These are phyloP conservation scores for Penicillium carneum DNA, from an alignment of 2,329 filamentous ascomycete genomes.

Conservation along the genomic window DNA sequence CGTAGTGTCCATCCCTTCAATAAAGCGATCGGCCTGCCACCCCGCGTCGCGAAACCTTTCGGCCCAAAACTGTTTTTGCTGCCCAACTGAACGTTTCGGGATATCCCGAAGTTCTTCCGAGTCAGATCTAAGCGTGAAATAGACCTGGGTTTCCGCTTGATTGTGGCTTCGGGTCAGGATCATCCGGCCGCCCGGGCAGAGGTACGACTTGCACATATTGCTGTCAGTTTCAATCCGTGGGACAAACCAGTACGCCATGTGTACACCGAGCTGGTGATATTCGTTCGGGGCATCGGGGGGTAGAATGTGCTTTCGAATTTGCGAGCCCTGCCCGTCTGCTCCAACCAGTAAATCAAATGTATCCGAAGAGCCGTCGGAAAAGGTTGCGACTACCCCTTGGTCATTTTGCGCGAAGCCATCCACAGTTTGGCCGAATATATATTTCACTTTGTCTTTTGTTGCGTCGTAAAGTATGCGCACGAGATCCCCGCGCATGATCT, in stretches of 20 bases:
- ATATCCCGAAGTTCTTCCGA: slow-evolving; percentile 24
- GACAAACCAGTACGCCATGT: slow-evolving; percentile 42
- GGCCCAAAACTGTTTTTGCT: slow-evolving; percentile 41
- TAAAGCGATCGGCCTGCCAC: slow-evolving; percentile 47
- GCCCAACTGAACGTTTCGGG: slow-evolving; percentile 23
- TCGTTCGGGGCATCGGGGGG: slow-evolving; percentile 27
- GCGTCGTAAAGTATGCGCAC: slow-evolving; percentile 59
- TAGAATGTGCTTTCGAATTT: slow-evolving; percentile 55
- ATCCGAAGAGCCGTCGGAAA: slow-evolving; percentile 55
- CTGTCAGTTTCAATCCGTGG: slow-evolving; percentile 32
- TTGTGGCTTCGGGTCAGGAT: slow-evolving; percentile 36
- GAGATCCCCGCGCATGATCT: slow-evolving; percentile 68
- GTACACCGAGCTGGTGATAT: slow-evolving; percentile 30
- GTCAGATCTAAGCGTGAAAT: slow-evolving; percentile 30
- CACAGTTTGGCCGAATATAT: slow-evolving; percentile 46
- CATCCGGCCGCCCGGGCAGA: slow-evolving; percentile 32
- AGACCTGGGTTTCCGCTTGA: slow-evolving; percentile 32
- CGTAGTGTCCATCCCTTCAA: slow-evolving; percentile 50
- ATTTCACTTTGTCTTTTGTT: slow-evolving; percentile 41
- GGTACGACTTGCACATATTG: slow-evolving; percentile 30
- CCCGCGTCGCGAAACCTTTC: slow-evolving; percentile 47
- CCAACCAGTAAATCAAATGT: slow-evolving; percentile 63
- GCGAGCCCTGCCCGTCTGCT: slow-evolving; percentile 64
- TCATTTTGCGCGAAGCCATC: slow-evolving; percentile 44
- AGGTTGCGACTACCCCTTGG: slow-evolving; percentile 47